These are phyloP conservation scores for Anthracocystis walkeri DNA, from an alignment of 1,284 basidiomycete genomes.

Conservation along the genomic window DNA sequence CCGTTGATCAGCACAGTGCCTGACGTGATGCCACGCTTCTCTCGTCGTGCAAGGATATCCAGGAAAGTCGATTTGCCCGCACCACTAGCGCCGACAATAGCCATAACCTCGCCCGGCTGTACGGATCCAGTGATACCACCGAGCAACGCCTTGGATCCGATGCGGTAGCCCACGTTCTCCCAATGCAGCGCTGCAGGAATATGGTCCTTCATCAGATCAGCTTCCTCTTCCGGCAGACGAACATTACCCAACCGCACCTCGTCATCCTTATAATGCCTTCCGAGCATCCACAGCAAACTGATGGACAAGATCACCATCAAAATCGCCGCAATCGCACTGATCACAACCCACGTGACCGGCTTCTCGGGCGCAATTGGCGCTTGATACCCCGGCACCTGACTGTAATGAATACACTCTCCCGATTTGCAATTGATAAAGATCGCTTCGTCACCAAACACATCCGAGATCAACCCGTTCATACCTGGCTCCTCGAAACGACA, in stretches of 20 bases:
- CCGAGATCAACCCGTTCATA: conserved; percentile 93
- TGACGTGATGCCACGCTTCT: conserved; percentile 81
- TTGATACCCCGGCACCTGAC: conserved; percentile 83
- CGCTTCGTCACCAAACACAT: conserved; percentile 89
- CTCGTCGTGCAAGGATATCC: conserved; percentile 90
- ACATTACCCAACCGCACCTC: conserved; percentile 42
- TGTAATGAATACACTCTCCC: conserved; percentile 93
- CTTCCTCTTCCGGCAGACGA: conserved; percentile 75
- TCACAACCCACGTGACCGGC: conserved; percentile 77
- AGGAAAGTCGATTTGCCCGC: conserved; percentile 96
- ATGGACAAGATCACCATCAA: conserved; percentile 73
- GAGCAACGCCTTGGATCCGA: conserved; percentile 76
- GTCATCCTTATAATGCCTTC: conserved; percentile 55
- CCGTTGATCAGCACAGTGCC: conserved; percentile 89
- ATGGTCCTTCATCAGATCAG: conserved; percentile 89
- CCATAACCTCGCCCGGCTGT: conserved; percentile 90
- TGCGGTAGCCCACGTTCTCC: conserved; percentile 80
- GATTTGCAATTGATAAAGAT: conserved; percentile 88
- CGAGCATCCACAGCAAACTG: conserved; percentile 68
- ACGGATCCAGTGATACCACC: conserved; percentile 87
- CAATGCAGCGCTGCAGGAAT: conserved; percentile 92
- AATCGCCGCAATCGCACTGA: conserved; percentile 83
- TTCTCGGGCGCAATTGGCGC: conserved; percentile 37
- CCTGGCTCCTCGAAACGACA: conserved; percentile 94
- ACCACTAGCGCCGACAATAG: conserved; percentile 93